A percentile compares a stretch with the other conserved stretches of the same genome.
Evolutionary conservation across 495 filamentous ascomycete genomes (phyloP).

Genomic region (Bacidia gigantensis): DNA sequence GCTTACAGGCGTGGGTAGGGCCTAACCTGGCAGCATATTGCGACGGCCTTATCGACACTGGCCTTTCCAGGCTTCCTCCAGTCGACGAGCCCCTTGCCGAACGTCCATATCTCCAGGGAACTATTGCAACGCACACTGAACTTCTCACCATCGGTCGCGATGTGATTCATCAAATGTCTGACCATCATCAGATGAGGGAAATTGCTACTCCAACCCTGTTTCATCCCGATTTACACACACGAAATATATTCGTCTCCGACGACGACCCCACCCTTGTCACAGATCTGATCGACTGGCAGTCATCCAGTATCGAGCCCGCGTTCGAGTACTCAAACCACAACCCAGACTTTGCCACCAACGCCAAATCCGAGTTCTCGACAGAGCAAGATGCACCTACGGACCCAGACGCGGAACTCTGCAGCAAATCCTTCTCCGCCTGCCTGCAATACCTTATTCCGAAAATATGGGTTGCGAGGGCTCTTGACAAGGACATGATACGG

Average conservation of each 20-base stretch:
- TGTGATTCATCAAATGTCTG: too few relatives aligned
- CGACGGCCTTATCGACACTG: too few relatives aligned
- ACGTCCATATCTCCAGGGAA: too few relatives aligned
- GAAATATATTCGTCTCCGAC: conserved; percentile 28
- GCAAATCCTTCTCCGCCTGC: conserved; percentile 24
- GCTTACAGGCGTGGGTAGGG: too few relatives aligned
- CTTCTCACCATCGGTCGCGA: too few relatives aligned
- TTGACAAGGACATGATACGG: conserved; percentile 28
- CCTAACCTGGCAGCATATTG: too few relatives aligned
- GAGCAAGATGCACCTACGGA: conserved; percentile 10
- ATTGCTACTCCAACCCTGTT: conserved; percentile 22
- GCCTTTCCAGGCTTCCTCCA: too few relatives aligned
- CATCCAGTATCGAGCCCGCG: conserved; percentile 17
- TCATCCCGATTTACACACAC: conserved; percentile 27
- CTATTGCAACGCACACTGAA: too few relatives aligned
- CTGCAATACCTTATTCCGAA: conserved; percentile 24
- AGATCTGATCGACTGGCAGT: conserved; percentile 28
- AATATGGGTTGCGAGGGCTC: conserved; percentile 23
- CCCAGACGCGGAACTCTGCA: conserved; percentile 18
- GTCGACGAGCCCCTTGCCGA: too few relatives aligned
- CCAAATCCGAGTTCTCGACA: neutral
- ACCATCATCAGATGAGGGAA: too few relatives aligned
- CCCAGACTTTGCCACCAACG: conserved; percentile 25
- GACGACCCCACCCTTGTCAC: conserved; percentile 20
- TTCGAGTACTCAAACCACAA: conserved; percentile 27